A percentile compares a stretch with the other conserved stretches of the same genome.
Conservation (phyloP, 495 filamentous ascomycete genomes). For the Trichoderma reesei region DNA sequence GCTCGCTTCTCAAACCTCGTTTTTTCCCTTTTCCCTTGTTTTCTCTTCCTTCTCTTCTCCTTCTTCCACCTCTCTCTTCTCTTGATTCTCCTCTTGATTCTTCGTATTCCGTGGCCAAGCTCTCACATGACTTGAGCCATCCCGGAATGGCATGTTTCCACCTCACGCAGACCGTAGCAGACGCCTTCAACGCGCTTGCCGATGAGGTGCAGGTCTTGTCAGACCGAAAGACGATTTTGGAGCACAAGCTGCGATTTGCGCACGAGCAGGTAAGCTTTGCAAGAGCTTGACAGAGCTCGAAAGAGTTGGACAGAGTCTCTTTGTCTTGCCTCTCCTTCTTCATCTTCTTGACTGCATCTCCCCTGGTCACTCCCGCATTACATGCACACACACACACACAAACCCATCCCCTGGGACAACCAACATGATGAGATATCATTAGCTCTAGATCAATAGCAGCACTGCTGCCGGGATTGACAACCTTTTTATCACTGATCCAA, state of each 20-base stretch:
- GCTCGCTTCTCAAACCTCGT: not conserved
- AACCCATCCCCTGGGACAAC: not conserved
- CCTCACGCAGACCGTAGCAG: conserved; percentile 39
- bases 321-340: conserved; percentile 9
- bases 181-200: conserved; percentile 56
- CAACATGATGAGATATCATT: conserved; percentile 50
- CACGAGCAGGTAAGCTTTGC: conserved; percentile 42
- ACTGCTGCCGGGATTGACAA: conserved; percentile 43
- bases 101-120: not conserved
- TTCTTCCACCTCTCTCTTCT: not conserved
- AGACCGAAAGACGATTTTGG: conserved; percentile 44
- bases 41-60: conserved; percentile 2
- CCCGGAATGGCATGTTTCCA: conserved; percentile 31
- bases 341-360: not conserved
- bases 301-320: not conserved
- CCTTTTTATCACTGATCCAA: conserved; percentile 19
- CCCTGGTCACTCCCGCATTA: not conserved
- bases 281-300: too few relatives aligned
- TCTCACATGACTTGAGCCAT: conserved; percentile 7
- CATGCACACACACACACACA: not conserved
- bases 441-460: conserved; percentile 67
- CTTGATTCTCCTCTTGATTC: not conserved
- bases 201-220: conserved; percentile 47
- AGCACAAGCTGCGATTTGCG: conserved; percentile 48
- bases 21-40: not conserved